phyloP scores from a whole-genome alignment of 2,329 filamentous ascomycete species.

The Pseudopithomyces chartarum region DNA sequence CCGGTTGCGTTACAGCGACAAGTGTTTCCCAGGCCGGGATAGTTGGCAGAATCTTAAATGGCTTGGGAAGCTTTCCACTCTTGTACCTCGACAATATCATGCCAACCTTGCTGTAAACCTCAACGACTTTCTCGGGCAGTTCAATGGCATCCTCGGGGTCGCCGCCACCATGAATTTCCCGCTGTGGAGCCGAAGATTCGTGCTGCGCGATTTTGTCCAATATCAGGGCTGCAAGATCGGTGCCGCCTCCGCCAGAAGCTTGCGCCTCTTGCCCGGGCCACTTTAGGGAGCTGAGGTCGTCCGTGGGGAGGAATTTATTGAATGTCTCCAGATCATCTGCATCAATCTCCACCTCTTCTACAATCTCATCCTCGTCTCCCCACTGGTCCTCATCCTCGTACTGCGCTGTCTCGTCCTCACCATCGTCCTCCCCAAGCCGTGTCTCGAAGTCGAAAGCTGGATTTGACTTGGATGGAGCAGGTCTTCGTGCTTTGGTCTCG shows the following conservation, averaged over 20 bases:
- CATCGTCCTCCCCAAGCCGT: constrained; percentile 63
- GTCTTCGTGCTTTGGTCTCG: constrained; percentile 50
- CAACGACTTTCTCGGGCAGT: constrained; percentile 86
- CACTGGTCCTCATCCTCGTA: constrained; percentile 64
- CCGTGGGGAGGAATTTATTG: constrained; percentile 81
- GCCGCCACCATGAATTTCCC: constrained; percentile 58
- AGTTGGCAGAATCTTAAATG: constrained; percentile 94
- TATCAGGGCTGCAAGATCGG: constrained; percentile 91
- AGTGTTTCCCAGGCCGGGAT: constrained; percentile 92
- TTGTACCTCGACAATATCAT: constrained; percentile 91
- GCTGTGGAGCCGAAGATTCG: constrained; percentile 68
- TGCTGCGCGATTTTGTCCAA: constrained; percentile 91
- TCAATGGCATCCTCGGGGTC: constrained; percentile 80
- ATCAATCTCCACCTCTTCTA: constrained; percentile 76
- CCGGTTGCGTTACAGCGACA: constrained; percentile 80
- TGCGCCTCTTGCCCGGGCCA: constrained; percentile 61
- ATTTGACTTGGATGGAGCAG: constrained; percentile 52
- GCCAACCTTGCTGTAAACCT: constrained; percentile 93
- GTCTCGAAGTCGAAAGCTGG: constrained; percentile 80
- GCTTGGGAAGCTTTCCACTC: constrained; percentile 94
- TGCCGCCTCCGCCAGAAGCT: constrained; percentile 50
- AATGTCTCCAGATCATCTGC: constrained; percentile 88
- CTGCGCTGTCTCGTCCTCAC: constrained; percentile 51
- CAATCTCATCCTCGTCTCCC: constrained; percentile 78
- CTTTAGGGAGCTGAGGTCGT: constrained; percentile 72